These are phyloP conservation scores for Ganoderma boninense DNA, from an alignment of 1,284 basidiomycete species.

Conservation along the genomic window DNA sequence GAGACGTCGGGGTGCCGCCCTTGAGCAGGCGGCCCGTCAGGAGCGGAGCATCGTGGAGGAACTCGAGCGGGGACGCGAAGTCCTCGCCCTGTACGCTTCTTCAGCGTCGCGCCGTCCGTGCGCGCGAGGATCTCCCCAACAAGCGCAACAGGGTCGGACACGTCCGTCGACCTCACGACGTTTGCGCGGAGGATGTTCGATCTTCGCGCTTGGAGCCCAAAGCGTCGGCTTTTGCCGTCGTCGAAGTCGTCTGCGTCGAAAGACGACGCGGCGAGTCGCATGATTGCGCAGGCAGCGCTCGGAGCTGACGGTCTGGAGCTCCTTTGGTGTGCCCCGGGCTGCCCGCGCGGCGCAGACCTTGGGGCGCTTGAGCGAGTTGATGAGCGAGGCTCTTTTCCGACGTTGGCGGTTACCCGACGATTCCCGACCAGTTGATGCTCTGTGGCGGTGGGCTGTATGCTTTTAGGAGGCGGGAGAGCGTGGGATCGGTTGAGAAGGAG, in stretches of 20 bases:
- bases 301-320: constrained; percentile 92
- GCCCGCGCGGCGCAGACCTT: constrained; percentile 92
- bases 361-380: constrained; percentile 93
- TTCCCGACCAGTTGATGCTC: constrained; percentile 89
- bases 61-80: constrained; percentile 80
- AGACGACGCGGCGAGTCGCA: constrained; percentile 98
- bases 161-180: constrained; percentile 90
- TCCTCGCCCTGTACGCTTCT: constrained; percentile 81
- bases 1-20: constrained; percentile 94
- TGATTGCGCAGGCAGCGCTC: constrained; percentile 92
- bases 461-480: constrained; percentile 89
- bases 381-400: constrained; percentile 95
- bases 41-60: constrained; percentile 91
- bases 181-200: constrained; percentile 82
- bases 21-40: constrained; percentile 79
- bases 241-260: constrained; percentile 74
- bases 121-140: constrained; percentile 87
- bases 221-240: constrained; percentile 48
- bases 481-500: constrained; percentile 81
- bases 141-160: constrained; percentile 90
- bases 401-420: constrained; percentile 98
- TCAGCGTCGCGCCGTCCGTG: constrained; percentile 74
- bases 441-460: constrained; percentile 82
- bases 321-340: constrained; percentile 95
- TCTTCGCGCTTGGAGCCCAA: constrained; percentile 51